Base-by-base conservation (phyloP, 257 asterid genomes). In the Fraxinus quadrangulata region DNA sequence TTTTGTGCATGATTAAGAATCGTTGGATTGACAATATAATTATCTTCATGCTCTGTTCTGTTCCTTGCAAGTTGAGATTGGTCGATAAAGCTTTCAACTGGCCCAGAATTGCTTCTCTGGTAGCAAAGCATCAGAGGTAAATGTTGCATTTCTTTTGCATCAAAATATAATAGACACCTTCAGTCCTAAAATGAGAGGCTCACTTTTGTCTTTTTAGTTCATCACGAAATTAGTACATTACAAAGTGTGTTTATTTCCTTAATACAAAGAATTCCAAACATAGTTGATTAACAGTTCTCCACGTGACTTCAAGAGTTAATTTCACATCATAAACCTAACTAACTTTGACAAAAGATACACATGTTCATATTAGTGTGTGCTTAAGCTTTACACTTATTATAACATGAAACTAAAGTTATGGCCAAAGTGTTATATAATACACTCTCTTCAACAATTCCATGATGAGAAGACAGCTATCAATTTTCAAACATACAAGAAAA, bases 31-130 rank as follows among this genome's bases (percentile, higher is more conserved):
- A 79, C 83, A 79, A 76, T 77, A 79, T 83, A 67, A 80, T 82
- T 70, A 80, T 85, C 94, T 81, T 91, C 97, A 21, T 84, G 86
- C 73, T 86, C 87, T 75, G 89, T 86, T 67, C 84, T 83, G 28
- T 81, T 79, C 73, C 87, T 85, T 45, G 84, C 79, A 33, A 86
- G 80, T 39, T 84, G 96, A 47, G 88, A 79, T 72, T 86, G 97
- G 54, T 91, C 91, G n/a, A 82, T 69, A 47, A 87, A 90, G 83
- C 86, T 90, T 81, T 90, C 96, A 34, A 77, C 82, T 68, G 87
- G 87, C 40, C 89, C 95, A 54, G 90, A 76, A 87, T 79, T 84
- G 85, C 82, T 82, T 84, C 85, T 83, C 97, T 88, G 92, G 71
- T 78, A 51, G 69, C 73, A 83, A 79, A 77, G 79, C 42, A 84